These are phyloP conservation scores for Gentiana macrophylla DNA, from an alignment of 257 asterid genomes.

Conservation along the genomic window DNA sequence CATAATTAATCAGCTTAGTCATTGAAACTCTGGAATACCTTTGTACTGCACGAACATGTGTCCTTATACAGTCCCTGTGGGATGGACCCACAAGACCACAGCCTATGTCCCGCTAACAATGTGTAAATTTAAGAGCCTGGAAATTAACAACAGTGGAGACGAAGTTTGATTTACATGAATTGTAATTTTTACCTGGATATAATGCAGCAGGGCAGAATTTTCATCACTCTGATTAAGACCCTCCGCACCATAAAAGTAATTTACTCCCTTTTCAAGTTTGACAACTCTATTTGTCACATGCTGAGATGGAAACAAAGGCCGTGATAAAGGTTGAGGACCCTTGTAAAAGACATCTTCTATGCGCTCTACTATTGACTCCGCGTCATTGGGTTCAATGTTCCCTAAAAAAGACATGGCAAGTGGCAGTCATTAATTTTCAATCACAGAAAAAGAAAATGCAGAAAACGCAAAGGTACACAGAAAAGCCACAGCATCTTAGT, in stretches of 20 bases:
- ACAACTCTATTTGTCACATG: conserved; percentile 69
- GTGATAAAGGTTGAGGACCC: conserved; percentile 54
- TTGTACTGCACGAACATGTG: too few species aligned
- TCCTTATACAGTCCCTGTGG: too few species aligned
- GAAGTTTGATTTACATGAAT: too few species aligned
- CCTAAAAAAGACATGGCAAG: conserved; percentile 36
- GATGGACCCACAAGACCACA: too few species aligned
- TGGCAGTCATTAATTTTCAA: conserved; percentile 3
- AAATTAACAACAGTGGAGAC: too few species aligned
- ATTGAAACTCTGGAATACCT: too few species aligned
- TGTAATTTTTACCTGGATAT: conserved; percentile 63
- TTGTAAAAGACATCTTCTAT: conserved; percentile 65
- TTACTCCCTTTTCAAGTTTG: conserved; percentile 64
- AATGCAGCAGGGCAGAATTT: conserved; percentile 85
- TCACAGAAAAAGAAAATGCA: conserved; percentile 5
- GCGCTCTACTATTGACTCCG: conserved; percentile 62
- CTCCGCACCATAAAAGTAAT: conserved; percentile 47
- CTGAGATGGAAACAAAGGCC: conserved; percentile 75
- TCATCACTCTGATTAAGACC: conserved; percentile 93
- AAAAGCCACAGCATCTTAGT: not conserved
- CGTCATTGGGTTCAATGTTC: conserved; percentile 68
- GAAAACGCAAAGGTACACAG: conserved; percentile 1
- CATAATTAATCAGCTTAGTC: conserved; percentile 4
- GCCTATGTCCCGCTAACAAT: too few species aligned
- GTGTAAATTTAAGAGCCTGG: too few species aligned